Percentiles rank a stretch among this genome's conserved stretches.
Conservation (phyloP, 2,329 filamentous ascomycete species). For the Claviceps pazoutovae region DNA sequence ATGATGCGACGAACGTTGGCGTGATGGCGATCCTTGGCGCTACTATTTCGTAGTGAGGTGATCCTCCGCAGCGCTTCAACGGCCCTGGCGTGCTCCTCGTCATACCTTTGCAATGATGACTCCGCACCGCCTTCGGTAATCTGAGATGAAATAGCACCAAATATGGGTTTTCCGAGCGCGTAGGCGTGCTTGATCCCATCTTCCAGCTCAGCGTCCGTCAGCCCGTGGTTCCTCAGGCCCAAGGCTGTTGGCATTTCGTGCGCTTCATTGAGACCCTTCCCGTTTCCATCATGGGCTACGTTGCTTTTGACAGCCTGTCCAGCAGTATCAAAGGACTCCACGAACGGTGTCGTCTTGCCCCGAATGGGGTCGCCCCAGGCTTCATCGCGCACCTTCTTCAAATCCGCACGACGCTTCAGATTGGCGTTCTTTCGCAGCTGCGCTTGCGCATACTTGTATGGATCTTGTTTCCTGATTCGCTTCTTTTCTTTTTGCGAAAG, state of each 20-base stretch:
- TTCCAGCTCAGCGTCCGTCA: constrained; percentile 54
- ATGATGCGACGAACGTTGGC: constrained; percentile 78
- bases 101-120: constrained; percentile 28
- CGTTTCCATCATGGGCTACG: constrained; percentile 26
- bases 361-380: constrained; percentile 65
- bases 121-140: constrained; percentile 28
- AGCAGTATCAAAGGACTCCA: constrained; percentile 64
- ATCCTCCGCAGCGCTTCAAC: constrained; percentile 68
- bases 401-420: constrained; percentile 55
- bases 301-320: constrained; percentile 29
- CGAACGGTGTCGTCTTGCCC: constrained; percentile 66
- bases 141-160: constrained; percentile 20
- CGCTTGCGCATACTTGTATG: constrained; percentile 68
- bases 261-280: constrained; percentile 24
- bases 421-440: constrained; percentile 76
- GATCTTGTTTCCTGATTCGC: constrained; percentile 57
- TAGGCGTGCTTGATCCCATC: constrained; percentile 53
- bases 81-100: constrained; percentile 49
- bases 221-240: constrained; percentile 59
- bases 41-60: constrained; percentile 61
- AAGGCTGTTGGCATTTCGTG: constrained; percentile 31
- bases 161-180: constrained; percentile 47
- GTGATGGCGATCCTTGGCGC: constrained; percentile 62
- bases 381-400: constrained; percentile 49
- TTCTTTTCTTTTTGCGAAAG: constrained; percentile 49